Conservation (phyloP, 257 asterid genomes). For the Apocynum venetum region DNA sequence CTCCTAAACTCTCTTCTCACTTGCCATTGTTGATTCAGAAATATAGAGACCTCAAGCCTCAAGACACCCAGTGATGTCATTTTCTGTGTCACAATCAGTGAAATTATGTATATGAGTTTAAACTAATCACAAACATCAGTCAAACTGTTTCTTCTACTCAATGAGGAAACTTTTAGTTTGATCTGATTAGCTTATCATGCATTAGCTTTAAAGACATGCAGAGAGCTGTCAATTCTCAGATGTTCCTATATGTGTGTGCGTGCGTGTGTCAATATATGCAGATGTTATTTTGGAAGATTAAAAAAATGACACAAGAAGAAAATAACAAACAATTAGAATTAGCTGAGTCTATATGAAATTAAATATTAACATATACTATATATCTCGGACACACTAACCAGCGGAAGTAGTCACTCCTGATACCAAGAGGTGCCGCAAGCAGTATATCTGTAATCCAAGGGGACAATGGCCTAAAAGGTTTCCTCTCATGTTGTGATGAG, state of each 20-base stretch:
- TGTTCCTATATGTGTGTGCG: no score
- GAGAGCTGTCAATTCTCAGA: no score
- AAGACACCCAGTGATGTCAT: not conserved
- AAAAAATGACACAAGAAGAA: not conserved
- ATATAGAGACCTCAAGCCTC: not conserved
- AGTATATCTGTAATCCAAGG: conserved; percentile 96
- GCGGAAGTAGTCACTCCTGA: conserved; percentile 97
- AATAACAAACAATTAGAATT: not conserved
- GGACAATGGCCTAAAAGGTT: conserved; percentile 80
- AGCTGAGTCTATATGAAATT: not conserved
- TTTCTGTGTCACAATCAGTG: no score
- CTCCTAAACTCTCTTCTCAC: not conserved
- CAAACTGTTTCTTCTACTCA: no score
- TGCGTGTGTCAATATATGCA: not conserved
- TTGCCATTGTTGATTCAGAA: not conserved
- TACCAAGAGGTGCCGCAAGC: conserved; percentile 92
- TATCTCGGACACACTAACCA: conserved; percentile 54
- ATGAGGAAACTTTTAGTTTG: no score
- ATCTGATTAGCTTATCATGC: no score
- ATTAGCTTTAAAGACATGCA: no score
- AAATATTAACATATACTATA: not conserved
- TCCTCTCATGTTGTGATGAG: conserved; percentile 67
- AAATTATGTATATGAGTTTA: no score
- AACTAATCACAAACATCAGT: no score
- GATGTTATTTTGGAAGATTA: not conserved